Base-by-base conservation (phyloP, 345 rosid genomes). In the Abelmoschus esculentus region DNA sequence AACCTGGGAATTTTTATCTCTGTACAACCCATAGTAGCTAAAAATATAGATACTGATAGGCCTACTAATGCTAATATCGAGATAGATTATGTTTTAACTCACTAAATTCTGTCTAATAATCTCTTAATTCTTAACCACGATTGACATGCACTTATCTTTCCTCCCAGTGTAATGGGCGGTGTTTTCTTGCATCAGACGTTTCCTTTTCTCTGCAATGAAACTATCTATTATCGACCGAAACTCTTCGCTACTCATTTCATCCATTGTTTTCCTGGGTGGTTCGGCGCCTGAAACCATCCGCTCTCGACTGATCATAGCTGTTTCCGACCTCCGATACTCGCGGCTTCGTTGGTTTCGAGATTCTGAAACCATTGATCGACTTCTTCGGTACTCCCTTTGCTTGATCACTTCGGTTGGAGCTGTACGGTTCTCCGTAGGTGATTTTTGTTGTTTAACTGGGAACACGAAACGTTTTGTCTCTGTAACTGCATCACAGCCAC, bases 181-280 rank as follows among this genome's bases (percentile, higher is more conserved):
- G 13, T 38, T 49, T 32, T 73, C 70, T 6, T 4, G 52, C 11
- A 61, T 31, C 44, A 56, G 59, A 32, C 57, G 54, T 49, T 38
- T 78, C 73, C 70, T 78, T 36, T 11, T 68, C 26, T 60, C 66
- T 22, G 44, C 57, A 12, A 78, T 78, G 70, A 78, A 81, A 36
- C 70, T 73, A 62, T 81, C 82, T 11, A 81, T 46, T 52, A 47
- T 76, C 67, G 4, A 32, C 34, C 66, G 74, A 64, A 81, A 67
- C 74, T 81, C 78, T 55, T 81, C 82, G 17, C 29, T 76, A 62
- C 78, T 81, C 70, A 78, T 36, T 17, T 60, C 76, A 29, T 75
- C 76, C 62, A 81, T 81, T 38, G 53, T 49, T 70, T 67, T 59
- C 66, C 76, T 49, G 34, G 66, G 69, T 19, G 28, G 26, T 46